Evolutionary conservation across 805 yeast species (phyloP).

Genomic region (Citeromyces nyonsensis): DNA sequence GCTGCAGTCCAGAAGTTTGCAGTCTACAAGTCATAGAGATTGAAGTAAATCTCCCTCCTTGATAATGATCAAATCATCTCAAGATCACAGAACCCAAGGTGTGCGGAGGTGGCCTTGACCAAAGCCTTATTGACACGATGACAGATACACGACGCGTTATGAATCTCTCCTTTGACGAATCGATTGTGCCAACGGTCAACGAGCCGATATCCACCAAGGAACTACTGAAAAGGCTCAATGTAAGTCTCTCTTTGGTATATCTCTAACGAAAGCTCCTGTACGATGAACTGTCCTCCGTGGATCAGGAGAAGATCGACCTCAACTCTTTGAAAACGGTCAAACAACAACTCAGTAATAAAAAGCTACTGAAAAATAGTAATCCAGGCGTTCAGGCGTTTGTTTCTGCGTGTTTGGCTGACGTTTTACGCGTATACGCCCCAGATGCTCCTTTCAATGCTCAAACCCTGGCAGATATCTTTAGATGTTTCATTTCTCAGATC

Average conservation of each 20-base stretch:
- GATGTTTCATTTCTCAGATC: constrained; percentile 49
- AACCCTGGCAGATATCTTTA: constrained; percentile 51
- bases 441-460: constrained; percentile 71
- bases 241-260: constrained; percentile 5
- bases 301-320: constrained; percentile 42
- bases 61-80: too few species aligned
- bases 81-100: too few species aligned
- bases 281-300: constrained; percentile 45
- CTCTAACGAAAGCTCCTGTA: constrained; percentile 22
- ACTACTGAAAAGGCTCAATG: constrained; percentile 36
- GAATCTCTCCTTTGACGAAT: constrained; percentile 8
- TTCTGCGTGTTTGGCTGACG: constrained; percentile 64
- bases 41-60: too few species aligned
- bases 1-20: too few species aligned
- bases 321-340: constrained; percentile 27
- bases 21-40: too few species aligned
- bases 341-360: constrained; percentile 37
- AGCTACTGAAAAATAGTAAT: constrained; percentile 45
- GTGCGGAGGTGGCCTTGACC: too few species aligned
- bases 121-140: neutral
- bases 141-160: constrained; percentile 1
- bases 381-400: constrained; percentile 52
- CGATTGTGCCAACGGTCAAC: constrained; percentile 37
- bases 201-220: constrained; percentile 49
- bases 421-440: constrained; percentile 70